phyloP scores from a whole-genome alignment of 2,329 filamentous ascomycete species.

The Plectosphaerella sp. region DNA sequence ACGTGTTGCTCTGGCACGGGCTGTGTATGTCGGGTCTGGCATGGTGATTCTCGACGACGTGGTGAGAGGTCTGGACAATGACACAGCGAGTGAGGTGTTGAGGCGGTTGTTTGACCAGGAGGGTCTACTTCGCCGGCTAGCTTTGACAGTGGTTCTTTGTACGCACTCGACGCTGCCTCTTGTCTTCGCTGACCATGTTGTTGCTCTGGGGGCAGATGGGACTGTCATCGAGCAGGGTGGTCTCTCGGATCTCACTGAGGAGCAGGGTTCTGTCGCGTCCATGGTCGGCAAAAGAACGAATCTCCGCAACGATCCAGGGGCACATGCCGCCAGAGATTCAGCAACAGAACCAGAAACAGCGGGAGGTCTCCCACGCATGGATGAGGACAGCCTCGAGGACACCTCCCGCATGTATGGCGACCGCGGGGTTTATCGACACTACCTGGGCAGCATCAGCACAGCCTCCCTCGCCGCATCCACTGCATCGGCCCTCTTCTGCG shows the following conservation, averaged over 20 bases:
- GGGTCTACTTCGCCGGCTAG: slow-evolving; percentile 15
- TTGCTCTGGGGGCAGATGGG: slow-evolving; percentile 37
- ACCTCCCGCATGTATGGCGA: slow-evolving; percentile 11
- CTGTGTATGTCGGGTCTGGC: slow-evolving; percentile 14
- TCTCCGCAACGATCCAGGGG: too few species aligned
- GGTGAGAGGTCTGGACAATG: slow-evolving; percentile 24
- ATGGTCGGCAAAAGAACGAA: too few species aligned
- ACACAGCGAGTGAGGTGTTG: slow-evolving; percentile 29
- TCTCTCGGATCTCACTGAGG: slow-evolving; percentile 25
- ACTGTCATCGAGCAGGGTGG: slow-evolving; percentile 34
- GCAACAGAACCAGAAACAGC: too few species aligned
- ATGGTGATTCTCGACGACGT: slow-evolving; percentile 27
- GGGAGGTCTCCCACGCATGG: too few species aligned
- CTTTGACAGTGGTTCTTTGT: slow-evolving; percentile 12
- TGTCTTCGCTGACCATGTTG: slow-evolving; percentile 37
- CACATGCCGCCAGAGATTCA: too few species aligned
- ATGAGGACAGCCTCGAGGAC: slow-evolving; percentile 2
- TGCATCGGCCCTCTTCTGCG: slow-evolving; percentile 4
- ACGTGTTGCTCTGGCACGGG: slow-evolving; percentile 19
- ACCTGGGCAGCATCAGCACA: slow-evolving; percentile 12
- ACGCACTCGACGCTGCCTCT: slow-evolving; percentile 26
- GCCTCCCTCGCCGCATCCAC: slow-evolving; percentile 1
- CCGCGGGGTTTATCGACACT: slow-evolving; percentile 17
- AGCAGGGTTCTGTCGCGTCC: slow-evolving; percentile 23
- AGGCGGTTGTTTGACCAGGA: slow-evolving; percentile 22